phyloP scores from a whole-genome alignment of 768 basidiomycete species.

The Coprinopsis strossmayeri region DNA sequence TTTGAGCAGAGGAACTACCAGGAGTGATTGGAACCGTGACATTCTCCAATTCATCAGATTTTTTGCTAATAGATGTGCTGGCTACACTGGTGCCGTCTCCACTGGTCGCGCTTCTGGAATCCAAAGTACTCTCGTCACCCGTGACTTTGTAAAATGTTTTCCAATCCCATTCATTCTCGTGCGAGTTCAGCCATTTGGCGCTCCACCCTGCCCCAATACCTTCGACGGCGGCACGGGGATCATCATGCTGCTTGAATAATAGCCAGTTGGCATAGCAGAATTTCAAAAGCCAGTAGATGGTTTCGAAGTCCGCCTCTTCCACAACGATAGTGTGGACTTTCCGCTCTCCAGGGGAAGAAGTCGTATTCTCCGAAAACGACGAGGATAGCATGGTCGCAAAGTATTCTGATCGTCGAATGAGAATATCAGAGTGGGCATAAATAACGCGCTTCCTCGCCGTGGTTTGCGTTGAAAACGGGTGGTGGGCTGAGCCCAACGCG shows the following conservation, averaged over 20 bases:
- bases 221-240: constrained; percentile 61
- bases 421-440: constrained; percentile 75
- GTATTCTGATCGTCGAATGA: constrained; percentile 69
- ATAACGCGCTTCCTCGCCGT: constrained; percentile 66
- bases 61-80: constrained; percentile 23
- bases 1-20: constrained; percentile 15
- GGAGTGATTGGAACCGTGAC: constrained; percentile 15
- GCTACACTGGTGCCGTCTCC: constrained; percentile 37
- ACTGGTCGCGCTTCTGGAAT: constrained; percentile 45
- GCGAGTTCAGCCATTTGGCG: constrained; percentile 45
- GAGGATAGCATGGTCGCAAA: constrained; percentile 71
- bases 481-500: constrained; percentile 36
- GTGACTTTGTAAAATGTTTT: constrained; percentile 44
- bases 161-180: constrained; percentile 64
- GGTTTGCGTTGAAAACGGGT: constrained; percentile 34
- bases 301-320: constrained; percentile 73
- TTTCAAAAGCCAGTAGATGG: constrained; percentile 74
- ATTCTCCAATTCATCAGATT: constrained; percentile 22
- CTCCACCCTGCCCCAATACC: constrained; percentile 64
- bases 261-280: constrained; percentile 75
- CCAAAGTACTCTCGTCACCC: constrained; percentile 27
- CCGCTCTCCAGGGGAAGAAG: constrained; percentile 36
- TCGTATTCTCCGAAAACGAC: constrained; percentile 55
- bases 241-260: constrained; percentile 61
- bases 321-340: constrained; percentile 63